Percentiles rank a stretch among this genome's conserved stretches.
Conservation (phyloP, 2,329 filamentous ascomycete genomes). For the Aschersonia sp. region DNA sequence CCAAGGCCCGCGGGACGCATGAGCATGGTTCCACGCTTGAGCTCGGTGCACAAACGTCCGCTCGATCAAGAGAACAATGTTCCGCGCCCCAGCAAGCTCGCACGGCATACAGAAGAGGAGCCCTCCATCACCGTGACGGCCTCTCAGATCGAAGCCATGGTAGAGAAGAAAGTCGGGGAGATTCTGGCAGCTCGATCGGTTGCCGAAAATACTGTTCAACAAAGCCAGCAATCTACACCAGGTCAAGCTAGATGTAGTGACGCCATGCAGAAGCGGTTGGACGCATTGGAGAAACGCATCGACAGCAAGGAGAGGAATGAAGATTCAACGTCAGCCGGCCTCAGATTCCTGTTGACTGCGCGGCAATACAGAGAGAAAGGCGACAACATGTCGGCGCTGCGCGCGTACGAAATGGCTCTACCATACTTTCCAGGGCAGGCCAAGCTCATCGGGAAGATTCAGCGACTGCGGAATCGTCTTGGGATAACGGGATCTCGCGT, state of each 20-base stretch:
- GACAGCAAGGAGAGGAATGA: constrained; percentile 47
- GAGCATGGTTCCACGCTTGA: constrained; percentile 6
- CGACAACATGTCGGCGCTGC: constrained; percentile 62
- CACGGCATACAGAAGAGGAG: constrained; percentile 20
- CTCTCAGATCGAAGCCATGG: constrained; percentile 75
- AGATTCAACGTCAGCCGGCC: constrained; percentile 63
- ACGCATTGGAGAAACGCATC: constrained; percentile 76
- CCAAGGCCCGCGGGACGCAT: constrained; percentile 13
- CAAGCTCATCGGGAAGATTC: constrained; percentile 60
- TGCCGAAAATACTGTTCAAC: constrained; percentile 22
- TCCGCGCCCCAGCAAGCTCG: constrained; percentile 33
- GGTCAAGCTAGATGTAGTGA: constrained; percentile 46
- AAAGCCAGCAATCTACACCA: constrained; percentile 17
- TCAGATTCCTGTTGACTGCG: constrained; percentile 79
- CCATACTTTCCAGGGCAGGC: constrained; percentile 77
- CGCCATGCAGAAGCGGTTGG: constrained; percentile 65
- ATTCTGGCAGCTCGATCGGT: constrained; percentile 63
- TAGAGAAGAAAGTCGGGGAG: constrained; percentile 83
- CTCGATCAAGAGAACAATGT: constrained; percentile 21
- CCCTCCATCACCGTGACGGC: constrained; percentile 40
- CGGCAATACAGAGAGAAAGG: constrained; percentile 79
- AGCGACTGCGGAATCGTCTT: constrained; percentile 42
- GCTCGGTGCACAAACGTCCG: constrained; percentile 23
- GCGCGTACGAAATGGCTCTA: constrained; percentile 73
- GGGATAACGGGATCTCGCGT: constrained; percentile 9